Evolutionary conservation across 257 asterid genomes (phyloP).

Genomic region (Cynanchum wilfordii): DNA sequence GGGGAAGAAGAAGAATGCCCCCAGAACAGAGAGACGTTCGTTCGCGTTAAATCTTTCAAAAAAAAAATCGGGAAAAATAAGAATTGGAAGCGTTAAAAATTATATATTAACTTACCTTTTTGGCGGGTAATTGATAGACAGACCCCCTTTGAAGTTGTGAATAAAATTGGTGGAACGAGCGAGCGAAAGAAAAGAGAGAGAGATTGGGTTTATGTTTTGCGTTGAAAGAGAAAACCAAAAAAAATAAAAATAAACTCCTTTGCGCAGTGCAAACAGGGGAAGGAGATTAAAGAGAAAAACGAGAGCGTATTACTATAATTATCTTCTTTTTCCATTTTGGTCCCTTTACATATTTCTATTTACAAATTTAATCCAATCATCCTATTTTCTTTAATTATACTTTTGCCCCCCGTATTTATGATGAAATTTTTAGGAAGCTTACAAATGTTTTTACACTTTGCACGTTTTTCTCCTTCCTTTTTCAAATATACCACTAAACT

Average conservation of each 20-base stretch:
- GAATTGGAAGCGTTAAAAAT: constrained; percentile 35
- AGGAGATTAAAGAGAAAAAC: constrained; percentile 22
- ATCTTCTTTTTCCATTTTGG: neutral
- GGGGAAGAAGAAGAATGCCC: neutral
- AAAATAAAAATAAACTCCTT: neutral
- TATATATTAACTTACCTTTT: constrained; percentile 41
- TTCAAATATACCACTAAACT: too few relatives aligned
- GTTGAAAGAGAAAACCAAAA: constrained; percentile 24
- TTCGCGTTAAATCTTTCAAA: constrained; percentile 8
- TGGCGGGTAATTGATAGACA: constrained; percentile 59
- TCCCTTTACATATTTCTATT: neutral
- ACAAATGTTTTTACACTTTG: too few relatives aligned
- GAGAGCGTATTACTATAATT: constrained; percentile 20
- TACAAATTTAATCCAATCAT: neutral
- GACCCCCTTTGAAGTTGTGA: constrained; percentile 11
- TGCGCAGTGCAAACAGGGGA: constrained; percentile 41
- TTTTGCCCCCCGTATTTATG: neutral
- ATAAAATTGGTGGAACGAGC: constrained; percentile 16
- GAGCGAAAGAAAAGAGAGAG: neutral
- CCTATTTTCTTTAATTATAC: neutral
- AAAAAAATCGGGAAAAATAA: constrained; percentile 7
- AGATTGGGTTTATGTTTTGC: neutral
- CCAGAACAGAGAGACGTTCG: neutral
- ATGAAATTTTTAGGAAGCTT: too few relatives aligned
- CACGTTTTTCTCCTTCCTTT: too few relatives aligned